Conservation (phyloP, 495 filamentous ascomycete species). For the Penicillium egyptiacum region DNA sequence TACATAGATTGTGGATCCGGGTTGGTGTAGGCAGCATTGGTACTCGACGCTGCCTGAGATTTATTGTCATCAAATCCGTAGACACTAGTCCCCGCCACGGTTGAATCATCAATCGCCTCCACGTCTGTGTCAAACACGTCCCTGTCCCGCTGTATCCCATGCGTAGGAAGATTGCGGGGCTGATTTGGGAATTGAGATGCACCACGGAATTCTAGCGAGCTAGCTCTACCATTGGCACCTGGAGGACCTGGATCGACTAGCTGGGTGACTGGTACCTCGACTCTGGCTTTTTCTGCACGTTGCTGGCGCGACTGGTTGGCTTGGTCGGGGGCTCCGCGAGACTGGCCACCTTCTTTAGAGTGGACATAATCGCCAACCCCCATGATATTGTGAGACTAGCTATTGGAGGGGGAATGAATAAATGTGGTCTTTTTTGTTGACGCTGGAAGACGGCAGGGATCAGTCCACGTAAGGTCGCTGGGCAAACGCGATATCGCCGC, state of each 20-base stretch:
- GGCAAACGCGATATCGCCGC: conserved; percentile 31
- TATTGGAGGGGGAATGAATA: neutral
- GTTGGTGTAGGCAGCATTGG: conserved; percentile 20
- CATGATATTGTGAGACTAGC: conserved; percentile 26
- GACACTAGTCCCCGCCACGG: conserved; percentile 44
- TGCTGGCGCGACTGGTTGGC: conserved; percentile 32
- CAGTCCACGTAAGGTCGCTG: conserved; percentile 8
- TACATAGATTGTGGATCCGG: conserved; percentile 27
- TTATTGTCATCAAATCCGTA: conserved; percentile 38
- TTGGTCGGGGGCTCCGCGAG: conserved; percentile 27
- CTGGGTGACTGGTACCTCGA: conserved; percentile 33
- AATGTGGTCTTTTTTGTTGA: neutral
- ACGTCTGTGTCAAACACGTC: conserved; percentile 50
- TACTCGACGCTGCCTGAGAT: conserved; percentile 26
- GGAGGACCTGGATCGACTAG: conserved; percentile 21
- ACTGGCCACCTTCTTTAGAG: conserved; percentile 40
- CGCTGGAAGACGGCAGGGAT: conserved; percentile 9
- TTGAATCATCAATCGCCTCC: conserved; percentile 49
- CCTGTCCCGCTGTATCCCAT: conserved; percentile 31
- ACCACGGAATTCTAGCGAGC: conserved; percentile 22
- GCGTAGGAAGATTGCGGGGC: conserved; percentile 18
- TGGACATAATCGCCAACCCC: conserved; percentile 49
- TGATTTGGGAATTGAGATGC: conserved; percentile 15
- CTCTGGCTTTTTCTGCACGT: conserved; percentile 40
- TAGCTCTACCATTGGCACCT: conserved; percentile 18